phyloP scores from a whole-genome alignment of 2,329 filamentous ascomycete species.

The Sporothrix euskadiensis region DNA sequence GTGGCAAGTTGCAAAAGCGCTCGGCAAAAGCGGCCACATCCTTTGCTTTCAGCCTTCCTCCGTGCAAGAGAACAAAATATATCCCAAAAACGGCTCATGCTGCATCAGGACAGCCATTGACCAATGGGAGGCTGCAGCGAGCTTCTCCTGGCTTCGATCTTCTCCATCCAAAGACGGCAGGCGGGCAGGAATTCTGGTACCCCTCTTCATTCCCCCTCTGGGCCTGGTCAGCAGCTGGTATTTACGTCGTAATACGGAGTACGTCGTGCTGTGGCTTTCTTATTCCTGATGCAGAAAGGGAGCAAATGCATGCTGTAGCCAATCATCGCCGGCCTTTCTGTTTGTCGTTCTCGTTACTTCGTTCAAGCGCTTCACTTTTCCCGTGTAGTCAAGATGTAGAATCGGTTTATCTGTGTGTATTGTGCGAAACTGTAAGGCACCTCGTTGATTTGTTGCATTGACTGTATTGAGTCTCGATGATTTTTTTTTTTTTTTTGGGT shows the following conservation, averaged over 20 bases:
- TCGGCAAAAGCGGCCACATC: neutral
- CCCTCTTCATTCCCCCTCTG: neutral
- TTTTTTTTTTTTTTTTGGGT: no score
- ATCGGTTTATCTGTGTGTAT: neutral
- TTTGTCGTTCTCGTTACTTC: neutral
- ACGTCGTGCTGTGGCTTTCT: neutral
- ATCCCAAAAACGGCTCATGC: neutral
- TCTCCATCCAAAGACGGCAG: neutral
- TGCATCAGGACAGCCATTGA: neutral
- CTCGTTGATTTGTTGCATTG: neutral
- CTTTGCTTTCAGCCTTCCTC: neutral
- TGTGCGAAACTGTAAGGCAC: no score
- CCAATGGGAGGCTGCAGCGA: slow-evolving; percentile 9
- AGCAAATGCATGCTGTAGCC: neutral
- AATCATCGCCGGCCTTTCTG: neutral
- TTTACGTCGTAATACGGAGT: no score
- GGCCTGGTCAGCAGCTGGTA: neutral
- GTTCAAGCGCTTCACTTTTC: neutral
- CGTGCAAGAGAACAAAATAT: neutral
- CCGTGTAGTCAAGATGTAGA: neutral
- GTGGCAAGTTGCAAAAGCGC: neutral
- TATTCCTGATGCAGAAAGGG: neutral
- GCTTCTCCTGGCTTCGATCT: slow-evolving; percentile 9
- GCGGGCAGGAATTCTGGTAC: neutral
- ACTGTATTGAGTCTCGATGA: neutral